Conservation (phyloP, 2,329 filamentous ascomycete species). For the Botryosphaeria dothidea region DNA sequence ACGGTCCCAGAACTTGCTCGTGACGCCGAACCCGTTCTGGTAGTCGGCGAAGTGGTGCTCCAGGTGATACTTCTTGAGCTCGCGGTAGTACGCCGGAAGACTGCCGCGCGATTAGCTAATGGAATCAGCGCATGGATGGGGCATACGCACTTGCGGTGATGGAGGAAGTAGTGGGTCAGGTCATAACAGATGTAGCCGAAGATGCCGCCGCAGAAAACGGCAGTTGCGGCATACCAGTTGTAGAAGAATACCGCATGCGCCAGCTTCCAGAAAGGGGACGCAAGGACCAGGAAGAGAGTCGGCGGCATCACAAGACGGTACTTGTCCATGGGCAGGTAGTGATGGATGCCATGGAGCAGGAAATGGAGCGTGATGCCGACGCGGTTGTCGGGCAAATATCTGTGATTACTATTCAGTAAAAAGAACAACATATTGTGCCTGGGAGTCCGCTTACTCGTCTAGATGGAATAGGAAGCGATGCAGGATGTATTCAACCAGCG, state of each 20-base stretch:
- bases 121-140: not conserved
- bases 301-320: slow-evolving; percentile 98
- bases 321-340: slow-evolving; percentile 99
- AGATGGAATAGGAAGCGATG: slow-evolving; percentile 94
- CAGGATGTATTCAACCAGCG: slow-evolving; percentile 82
- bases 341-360: slow-evolving; percentile 92
- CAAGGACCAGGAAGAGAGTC: slow-evolving; percentile 78
- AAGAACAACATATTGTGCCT: too few relatives aligned
- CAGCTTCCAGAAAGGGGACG: slow-evolving; percentile 88
- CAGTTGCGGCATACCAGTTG: slow-evolving; percentile 79
- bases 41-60: slow-evolving; percentile 98
- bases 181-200: slow-evolving; percentile 98
- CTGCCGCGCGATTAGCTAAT: slow-evolving; percentile 37
- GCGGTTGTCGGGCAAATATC: slow-evolving; percentile 86
- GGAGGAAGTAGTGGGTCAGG: slow-evolving; percentile 96
- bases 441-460: slow-evolving; percentile 67
- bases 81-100: slow-evolving; percentile 84
- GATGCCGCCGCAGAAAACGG: slow-evolving; percentile 84
- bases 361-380: slow-evolving; percentile 87
- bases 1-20: slow-evolving; percentile 91
- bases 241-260: slow-evolving; percentile 80
- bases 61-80: slow-evolving; percentile 95
- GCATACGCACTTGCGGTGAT: slow-evolving; percentile 75
- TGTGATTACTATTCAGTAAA: slow-evolving; percentile 37
- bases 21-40: slow-evolving; percentile 95